Base-by-base conservation (phyloP, 1,284 basidiomycete species). In the Ustilago esculenta region DNA sequence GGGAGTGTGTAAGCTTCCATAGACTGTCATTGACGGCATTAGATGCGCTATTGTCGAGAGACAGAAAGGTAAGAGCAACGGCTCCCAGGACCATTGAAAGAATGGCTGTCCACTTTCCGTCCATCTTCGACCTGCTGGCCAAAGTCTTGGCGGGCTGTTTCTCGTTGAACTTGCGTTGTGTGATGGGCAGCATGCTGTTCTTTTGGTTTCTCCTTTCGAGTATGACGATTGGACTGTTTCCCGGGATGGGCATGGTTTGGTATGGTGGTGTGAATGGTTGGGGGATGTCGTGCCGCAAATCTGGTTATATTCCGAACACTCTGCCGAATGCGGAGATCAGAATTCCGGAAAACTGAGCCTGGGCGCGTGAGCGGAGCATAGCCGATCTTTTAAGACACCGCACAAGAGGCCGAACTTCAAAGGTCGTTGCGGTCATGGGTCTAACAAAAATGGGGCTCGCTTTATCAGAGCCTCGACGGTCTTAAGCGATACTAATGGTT, bases 11-110 rank as follows among this genome's bases (percentile, higher is more conserved):
- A 15, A 53, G 14, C 33, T 27, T 55, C 65, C 65, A 68, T 7
- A 68, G 39, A 27, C 53, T 27, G 15, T 68, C 65, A 35, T 61
- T 68, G 49, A 53, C 48, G 11, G 65, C 37, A 30, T 61, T 57
- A 15, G 65, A 60, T 4, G 52, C 44, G 1, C 18, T 33, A 24
- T 53, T 68, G 17, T 68, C 65, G n/a, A 68, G 57, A 15, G 65
- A 68, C 15, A 60, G 37, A 33, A 61, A 57, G 10, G 46, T 44
- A 18, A 68, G 24, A n/a, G 53, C 39, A n/a, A 45, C 18, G 7
- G 48, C 52, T 12, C 58, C 58, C 1, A 68, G 34, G 4, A 60
- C 53, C 18, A 68, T n/a, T 4, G 50, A 53, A 18, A 60, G 49
- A 20, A 60, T 24, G 1, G 52, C 47, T 3, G 52, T 33, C 64